phyloP scores from a whole-genome alignment of 2,329 filamentous ascomycete genomes.

The Pyricularia pennisetigena region DNA sequence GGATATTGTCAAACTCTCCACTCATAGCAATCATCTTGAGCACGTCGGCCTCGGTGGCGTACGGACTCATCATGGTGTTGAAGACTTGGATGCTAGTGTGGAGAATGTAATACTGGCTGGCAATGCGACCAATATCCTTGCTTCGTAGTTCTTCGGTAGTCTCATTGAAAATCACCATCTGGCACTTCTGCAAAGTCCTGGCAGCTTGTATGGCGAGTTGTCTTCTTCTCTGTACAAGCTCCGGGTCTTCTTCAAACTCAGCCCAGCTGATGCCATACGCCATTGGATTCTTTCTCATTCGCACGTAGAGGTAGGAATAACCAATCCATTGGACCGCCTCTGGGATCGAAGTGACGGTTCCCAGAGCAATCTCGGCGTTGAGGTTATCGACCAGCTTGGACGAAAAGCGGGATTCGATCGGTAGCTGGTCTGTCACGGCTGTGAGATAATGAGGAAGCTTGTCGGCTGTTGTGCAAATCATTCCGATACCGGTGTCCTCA shows the following conservation, averaged over 20 bases:
- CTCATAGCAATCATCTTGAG: conserved; percentile 96
- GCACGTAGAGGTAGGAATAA: conserved; percentile 94
- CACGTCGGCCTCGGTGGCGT: conserved; percentile 82
- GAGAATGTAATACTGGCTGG: conserved; percentile 92
- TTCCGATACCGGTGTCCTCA: conserved; percentile 93
- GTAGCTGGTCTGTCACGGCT: conserved; percentile 89
- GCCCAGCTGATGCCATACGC: conserved; percentile 93
- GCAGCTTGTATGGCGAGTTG: conserved; percentile 86
- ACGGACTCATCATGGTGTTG: conserved; percentile 85
- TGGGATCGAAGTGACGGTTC: conserved; percentile 86
- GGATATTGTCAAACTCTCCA: conserved; percentile 95
- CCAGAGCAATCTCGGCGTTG: conserved; percentile 88
- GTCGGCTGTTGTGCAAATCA: conserved; percentile 95
- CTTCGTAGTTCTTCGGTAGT: conserved; percentile 83
- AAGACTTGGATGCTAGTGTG: conserved; percentile 93
- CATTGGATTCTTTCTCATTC: conserved; percentile 87
- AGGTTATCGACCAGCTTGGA: conserved; percentile 90
- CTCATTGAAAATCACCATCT: conserved; percentile 99
- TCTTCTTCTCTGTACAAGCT: conserved; percentile 73
- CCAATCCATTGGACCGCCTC: conserved; percentile 97
- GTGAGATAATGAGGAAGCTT: conserved; percentile 85
- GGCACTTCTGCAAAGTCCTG: conserved; percentile 75
- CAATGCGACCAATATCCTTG: conserved; percentile 93
- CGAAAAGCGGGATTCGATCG: conserved; percentile 95
- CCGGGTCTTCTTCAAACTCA: conserved; percentile 80